phyloP scores from a whole-genome alignment of 1,284 basidiomycete species.

The Fomitopsis pinicola region DNA sequence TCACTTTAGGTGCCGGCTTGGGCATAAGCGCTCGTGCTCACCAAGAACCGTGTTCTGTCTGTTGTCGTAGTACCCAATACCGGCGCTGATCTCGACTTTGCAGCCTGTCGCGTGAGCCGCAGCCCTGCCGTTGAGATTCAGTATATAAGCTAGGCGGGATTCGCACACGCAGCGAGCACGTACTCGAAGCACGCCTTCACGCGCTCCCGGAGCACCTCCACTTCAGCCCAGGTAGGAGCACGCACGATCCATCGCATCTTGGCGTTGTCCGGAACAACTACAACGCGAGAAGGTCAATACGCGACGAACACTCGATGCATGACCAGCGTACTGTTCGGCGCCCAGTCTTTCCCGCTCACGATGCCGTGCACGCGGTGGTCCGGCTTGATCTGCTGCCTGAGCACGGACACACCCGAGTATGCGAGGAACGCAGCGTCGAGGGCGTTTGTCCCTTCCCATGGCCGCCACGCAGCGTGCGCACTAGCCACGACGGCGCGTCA shows the following conservation, averaged over 20 bases:
- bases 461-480: constrained; percentile 70
- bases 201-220: constrained; percentile 49
- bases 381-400: constrained; percentile 59
- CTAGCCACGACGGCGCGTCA: constrained; percentile 29
- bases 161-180: constrained; percentile 15
- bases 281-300: neutral
- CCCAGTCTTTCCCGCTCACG: constrained; percentile 57
- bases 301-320: neutral
- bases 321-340: constrained; percentile 50
- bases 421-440: constrained; percentile 81
- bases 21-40: constrained; percentile 18
- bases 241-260: constrained; percentile 71
- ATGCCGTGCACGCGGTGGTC: constrained; percentile 67
- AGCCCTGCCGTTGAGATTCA: constrained; percentile 37
- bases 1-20: neutral
- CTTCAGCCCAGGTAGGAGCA: constrained; percentile 60
- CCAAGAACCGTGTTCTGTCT: constrained; percentile 61
- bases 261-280: constrained; percentile 79
- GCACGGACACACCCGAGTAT: constrained; percentile 69
- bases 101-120: constrained; percentile 73
- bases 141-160: neutral
- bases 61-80: constrained; percentile 49
- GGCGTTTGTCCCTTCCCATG: constrained; percentile 84
- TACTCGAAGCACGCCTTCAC: constrained; percentile 73
- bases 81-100: constrained; percentile 41